These are phyloP conservation scores for Cercospora janseana DNA, from an alignment of 2,329 filamentous ascomycete genomes.

Conservation along the genomic window DNA sequence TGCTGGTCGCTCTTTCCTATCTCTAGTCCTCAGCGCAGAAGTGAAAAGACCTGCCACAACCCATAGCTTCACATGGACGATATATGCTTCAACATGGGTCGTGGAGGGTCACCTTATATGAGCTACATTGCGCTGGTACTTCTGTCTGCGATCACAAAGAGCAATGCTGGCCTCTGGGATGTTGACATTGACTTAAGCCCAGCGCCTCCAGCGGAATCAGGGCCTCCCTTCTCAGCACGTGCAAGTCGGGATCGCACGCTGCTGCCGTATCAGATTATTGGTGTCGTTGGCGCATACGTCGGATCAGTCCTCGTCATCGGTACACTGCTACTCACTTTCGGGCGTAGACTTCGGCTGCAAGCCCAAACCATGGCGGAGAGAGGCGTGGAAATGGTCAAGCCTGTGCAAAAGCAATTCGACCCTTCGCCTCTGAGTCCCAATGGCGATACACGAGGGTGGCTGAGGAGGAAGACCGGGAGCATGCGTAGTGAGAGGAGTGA, in stretches of 20 bases:
- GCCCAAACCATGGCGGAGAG: conserved; percentile 52
- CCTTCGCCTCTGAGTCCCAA: conserved; percentile 37
- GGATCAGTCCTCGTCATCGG: conserved; percentile 72
- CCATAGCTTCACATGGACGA: background rate
- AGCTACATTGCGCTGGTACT: conserved; percentile 34
- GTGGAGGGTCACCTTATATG: conserved; percentile 28
- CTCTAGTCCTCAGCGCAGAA: background rate
- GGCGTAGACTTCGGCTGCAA: conserved; percentile 45
- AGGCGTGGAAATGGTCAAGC: conserved; percentile 59
- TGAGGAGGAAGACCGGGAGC: conserved; percentile 31
- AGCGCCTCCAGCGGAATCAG: conserved; percentile 60
- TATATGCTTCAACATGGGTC: conserved; percentile 25
- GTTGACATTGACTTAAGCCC: conserved; percentile 56
- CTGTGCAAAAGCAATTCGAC: conserved; percentile 38
- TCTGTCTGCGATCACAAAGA: conserved; percentile 22
- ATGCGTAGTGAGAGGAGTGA: conserved; percentile 34
- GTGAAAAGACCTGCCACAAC: conserved; percentile 20
- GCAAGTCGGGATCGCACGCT: conserved; percentile 61
- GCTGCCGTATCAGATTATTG: conserved; percentile 78
- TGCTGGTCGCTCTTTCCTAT: conserved; percentile 18
- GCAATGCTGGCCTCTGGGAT: conserved; percentile 35
- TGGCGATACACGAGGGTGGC: conserved; percentile 31
- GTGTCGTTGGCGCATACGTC: conserved; percentile 80
- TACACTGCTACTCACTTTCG: conserved; percentile 52
- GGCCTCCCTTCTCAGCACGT: conserved; percentile 57